Conservation (phyloP, 805 yeast species). For the Kodamaea hsintzibuensis region DNA sequence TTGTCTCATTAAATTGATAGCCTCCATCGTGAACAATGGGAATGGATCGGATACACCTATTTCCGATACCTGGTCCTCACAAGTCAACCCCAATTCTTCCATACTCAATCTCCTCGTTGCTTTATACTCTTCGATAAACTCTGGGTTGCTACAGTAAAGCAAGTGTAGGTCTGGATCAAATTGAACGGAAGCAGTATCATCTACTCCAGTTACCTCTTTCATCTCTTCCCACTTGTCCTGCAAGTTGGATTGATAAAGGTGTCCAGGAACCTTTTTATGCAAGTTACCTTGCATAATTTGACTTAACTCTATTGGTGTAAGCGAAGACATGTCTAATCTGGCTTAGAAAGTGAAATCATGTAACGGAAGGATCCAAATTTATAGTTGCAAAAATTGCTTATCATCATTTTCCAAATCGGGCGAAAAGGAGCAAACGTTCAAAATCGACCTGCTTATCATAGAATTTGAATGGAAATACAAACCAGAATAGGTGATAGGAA, state of each 20-base stretch:
- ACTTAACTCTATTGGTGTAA: conserved; percentile 1
- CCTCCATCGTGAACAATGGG: conserved; percentile 61
- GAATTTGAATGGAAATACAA: conserved; percentile 6
- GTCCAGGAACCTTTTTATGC: conserved; percentile 34
- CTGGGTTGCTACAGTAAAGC: conserved; percentile 23
- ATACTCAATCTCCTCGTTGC: conserved; percentile 38
- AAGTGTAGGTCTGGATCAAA: conserved; percentile 39
- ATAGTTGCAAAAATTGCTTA: conserved; percentile 9
- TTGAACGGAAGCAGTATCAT: conserved; percentile 5
- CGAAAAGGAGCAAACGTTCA: neutral
- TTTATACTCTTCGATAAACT: conserved; percentile 19
- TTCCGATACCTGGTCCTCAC: conserved; percentile 49
- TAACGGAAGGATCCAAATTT: neutral
- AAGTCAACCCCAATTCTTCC: conserved; percentile 50
- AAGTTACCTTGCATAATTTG: conserved; percentile 35
- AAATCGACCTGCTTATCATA: conserved; percentile 3
- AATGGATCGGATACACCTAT: conserved; percentile 62
- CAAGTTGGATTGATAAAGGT: conserved; percentile 32
- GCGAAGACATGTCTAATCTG: conserved; percentile 3
- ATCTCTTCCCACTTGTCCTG: conserved; percentile 28
- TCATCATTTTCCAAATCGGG: conserved; percentile 3
- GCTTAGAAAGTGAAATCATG: neutral
- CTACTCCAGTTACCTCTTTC: conserved; percentile 11
- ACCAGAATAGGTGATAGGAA: conserved; percentile 7
- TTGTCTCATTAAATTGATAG: conserved; percentile 57